Evolutionary conservation across 2,329 filamentous ascomycete species (phyloP).

Genomic region (Alternaria alternata): DNA sequence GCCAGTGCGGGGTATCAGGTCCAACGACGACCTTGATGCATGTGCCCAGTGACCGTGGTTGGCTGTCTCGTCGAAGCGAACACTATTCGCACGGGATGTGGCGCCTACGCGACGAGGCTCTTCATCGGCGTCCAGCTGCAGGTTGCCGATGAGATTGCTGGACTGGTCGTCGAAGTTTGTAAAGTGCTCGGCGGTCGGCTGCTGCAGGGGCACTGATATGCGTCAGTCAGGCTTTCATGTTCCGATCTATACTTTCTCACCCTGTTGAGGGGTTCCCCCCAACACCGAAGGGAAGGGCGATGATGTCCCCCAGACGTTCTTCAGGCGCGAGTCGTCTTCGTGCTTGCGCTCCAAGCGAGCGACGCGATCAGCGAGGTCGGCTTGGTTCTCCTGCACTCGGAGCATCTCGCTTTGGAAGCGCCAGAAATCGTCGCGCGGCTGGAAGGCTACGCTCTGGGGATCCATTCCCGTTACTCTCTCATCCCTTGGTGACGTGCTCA

Average conservation of each 20-base stretch:
- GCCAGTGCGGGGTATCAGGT: conserved; percentile 79
- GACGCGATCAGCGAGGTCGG: conserved; percentile 68
- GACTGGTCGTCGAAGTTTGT: conserved; percentile 89
- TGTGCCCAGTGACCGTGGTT: conserved; percentile 91
- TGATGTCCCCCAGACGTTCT: conserved; percentile 84
- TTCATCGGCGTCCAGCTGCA: conserved; percentile 88
- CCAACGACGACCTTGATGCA: conserved; percentile 80
- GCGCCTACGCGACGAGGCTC: conserved; percentile 84
- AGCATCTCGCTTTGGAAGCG: conserved; percentile 69
- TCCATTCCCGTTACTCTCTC: conserved; percentile 60
- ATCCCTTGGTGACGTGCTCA: conserved; percentile 41
- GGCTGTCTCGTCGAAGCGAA: conserved; percentile 95
- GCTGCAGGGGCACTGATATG: conserved; percentile 74
- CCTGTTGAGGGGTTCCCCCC: conserved; percentile 84
- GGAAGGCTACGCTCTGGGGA: conserved; percentile 68
- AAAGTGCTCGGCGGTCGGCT: conserved; percentile 84
- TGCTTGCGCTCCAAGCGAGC: conserved; percentile 67
- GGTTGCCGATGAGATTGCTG: conserved; percentile 77
- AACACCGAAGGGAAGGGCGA: conserved; percentile 90
- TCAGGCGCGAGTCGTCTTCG: conserved; percentile 71
- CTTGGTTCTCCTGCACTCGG: conserved; percentile 66
- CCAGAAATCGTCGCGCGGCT: conserved; percentile 71
- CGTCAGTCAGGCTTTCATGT: conserved; percentile 23
- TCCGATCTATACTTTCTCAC: conserved; percentile 59
- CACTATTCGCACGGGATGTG: conserved; percentile 92